Evolutionary conservation across 495 filamentous ascomycete genomes (phyloP), one percentile per base, ranked within the genome.

Genomic region (Articulospora tetracladia): DNA sequence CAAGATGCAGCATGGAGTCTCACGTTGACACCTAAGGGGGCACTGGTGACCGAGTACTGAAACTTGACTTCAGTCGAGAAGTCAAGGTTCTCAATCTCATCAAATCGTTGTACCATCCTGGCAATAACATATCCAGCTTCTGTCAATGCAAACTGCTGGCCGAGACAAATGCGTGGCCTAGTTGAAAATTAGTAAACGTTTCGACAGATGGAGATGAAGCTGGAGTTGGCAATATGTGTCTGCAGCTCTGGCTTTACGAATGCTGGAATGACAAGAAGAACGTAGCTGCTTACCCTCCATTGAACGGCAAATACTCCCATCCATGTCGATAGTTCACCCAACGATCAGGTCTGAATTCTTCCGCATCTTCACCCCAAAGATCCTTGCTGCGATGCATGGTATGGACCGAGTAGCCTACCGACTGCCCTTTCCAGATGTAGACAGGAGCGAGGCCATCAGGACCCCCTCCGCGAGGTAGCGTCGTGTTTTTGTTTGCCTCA

Each of bases 111-210:
- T 70, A 92, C 76, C 23, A 94, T 68, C 26, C 85, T 71, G 10
- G 85, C 84, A 6, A 89, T 76, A 1, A 85, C 85, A 66, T 90
- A 93, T 17, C 77, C 80, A 34, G 87, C 88, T 76, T 93, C 90
- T 1, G 89, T 90, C 24, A 94, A 79, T 17, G 90, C 90, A 60
- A 76, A 88, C 81, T 83, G 76, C 83, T 88, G 91, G 17, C 92
- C 59, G 24, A 62, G 39, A 72, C 92, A 97, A 56, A 96, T 93
- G 27, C 92, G 77, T 30, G 80, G 78, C 0, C 83, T n/a, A n/a
- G n/a, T n/a, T n/a, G n/a, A n/a, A n/a, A n/a, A n/a, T n/a, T n/a
- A n/a, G n/a, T n/a, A n/a, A n/a, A n/a, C n/a, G n/a, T n/a, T n/a
- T n/a, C n/a, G n/a, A n/a, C n/a, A n/a, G n/a, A n/a, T n/a, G n/a